Base-by-base conservation (phyloP, 2,329 filamentous ascomycete species). In the Alternaria triticina region DNA sequence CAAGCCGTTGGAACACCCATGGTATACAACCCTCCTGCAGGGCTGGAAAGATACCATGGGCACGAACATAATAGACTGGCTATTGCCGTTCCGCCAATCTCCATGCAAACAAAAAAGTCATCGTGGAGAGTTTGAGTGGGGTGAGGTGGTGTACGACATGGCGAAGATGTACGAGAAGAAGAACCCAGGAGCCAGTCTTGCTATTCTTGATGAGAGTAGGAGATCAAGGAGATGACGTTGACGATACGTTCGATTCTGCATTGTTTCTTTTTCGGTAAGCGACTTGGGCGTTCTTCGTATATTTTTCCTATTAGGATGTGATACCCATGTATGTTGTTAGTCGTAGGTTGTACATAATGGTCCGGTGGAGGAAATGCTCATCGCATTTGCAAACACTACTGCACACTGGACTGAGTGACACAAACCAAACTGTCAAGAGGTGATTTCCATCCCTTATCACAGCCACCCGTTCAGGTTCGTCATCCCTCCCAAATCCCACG, bases 21-120 rank as follows among this genome's bases (percentile, higher is more conserved):
- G 93, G 89, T 88, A 97, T 71, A 82, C 96, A 1, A 92, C 91
- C 2, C 81, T 82, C 9, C 84, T 86, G 65, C 81, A 84, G 27
- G 98, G 98, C 74, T 90, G 94, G 81, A 87, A 88, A 67, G 86
- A 90, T 13, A 88, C 97, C 23, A 93, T 99, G 89, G 95, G 95
- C 0, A 81, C 86, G 50, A 87, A 82, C 20, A 67, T 89, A 3
- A 64, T 90, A 13, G 91, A 97, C 63, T 98, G 94, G 94, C 74
- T 97, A 12, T 80, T 97, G 1, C 95, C 95, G 0, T 77, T 97
- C 33, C 88, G 84, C 60, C 85, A 87, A 62, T 93, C 91, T 5
- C 95, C 95, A 0, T 95, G 91, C 77, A 86, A 87, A 57, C 91
- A 94, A 71, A 88, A 88, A 50, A 86, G 84, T 68, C 83, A 84